Percentiles rank a stretch among this genome's conserved stretches.
Conservation (phyloP, 139 green algal genomes). For the Coccomyxa sp. region DNA sequence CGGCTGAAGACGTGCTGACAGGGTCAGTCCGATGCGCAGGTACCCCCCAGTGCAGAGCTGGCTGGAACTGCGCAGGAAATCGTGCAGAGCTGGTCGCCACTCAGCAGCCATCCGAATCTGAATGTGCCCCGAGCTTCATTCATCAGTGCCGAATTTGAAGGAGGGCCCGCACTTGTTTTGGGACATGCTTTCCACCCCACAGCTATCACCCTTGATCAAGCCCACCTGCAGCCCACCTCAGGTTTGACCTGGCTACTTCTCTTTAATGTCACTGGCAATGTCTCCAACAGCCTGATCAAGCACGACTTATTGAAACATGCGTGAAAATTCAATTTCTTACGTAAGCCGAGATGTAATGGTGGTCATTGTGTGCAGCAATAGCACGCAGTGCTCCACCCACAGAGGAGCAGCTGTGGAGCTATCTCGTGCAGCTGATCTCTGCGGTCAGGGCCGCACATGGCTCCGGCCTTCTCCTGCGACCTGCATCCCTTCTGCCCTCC, state of each 20-base stretch:
- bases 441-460: constrained; percentile 65
- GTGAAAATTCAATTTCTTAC: too few relatives aligned
- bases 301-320: too few relatives aligned
- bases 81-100: constrained; percentile 57
- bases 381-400: constrained; percentile 2
- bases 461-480: constrained; percentile 52
- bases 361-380: too few relatives aligned
- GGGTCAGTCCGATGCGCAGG: constrained; percentile 16
- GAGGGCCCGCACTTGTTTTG: constrained; percentile 48
- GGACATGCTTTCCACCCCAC: constrained; percentile 64
- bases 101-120: constrained; percentile 71
- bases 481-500: constrained; percentile 52
- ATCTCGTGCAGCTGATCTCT: constrained; percentile 66
- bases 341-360: too few relatives aligned
- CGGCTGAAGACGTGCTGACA: too few relatives aligned
- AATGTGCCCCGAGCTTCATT: constrained; percentile 58
- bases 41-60: constrained; percentile 63
- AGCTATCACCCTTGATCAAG: constrained; percentile 50
- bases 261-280: too few relatives aligned
- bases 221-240: constrained; percentile 37
- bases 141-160: constrained; percentile 59
- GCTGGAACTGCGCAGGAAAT: constrained; percentile 40
- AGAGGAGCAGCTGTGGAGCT: constrained; percentile 84
- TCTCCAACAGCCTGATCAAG: too few relatives aligned
- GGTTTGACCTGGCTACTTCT: too few relatives aligned